Conservation (phyloP, 371 early-diverging fungal genomes). For the Cokeromyces recurvatus region DNA sequence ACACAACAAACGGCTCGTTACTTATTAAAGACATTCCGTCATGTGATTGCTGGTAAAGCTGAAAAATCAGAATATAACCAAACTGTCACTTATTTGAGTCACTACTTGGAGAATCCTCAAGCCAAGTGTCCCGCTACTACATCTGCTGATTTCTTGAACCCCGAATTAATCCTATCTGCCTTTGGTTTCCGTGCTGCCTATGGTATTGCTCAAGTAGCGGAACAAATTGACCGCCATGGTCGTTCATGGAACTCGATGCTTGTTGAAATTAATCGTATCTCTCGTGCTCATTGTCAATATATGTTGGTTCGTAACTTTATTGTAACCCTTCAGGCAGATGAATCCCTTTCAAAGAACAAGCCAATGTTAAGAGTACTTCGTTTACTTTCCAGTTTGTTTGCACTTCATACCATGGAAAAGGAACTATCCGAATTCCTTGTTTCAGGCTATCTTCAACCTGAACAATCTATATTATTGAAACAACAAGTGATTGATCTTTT, state of each 20-base stretch:
- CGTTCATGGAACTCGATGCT: conserved; percentile 66
- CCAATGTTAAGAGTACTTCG: conserved; percentile 33
- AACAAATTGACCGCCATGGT: conserved; percentile 49
- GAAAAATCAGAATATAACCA: conserved; percentile 45
- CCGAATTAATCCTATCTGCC: conserved; percentile 56
- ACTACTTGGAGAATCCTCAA: conserved; percentile 45
- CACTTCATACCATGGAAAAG: conserved; percentile 61
- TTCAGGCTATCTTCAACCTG: conserved; percentile 42
- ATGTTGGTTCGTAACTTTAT: conserved; percentile 56
- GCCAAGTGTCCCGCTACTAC: conserved; percentile 48
- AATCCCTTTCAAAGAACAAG: conserved; percentile 16
- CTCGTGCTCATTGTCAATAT: conserved; percentile 65
- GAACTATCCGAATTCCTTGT: conserved; percentile 63
- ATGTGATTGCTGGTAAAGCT: conserved; percentile 48
- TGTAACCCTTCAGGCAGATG: conserved; percentile 39
- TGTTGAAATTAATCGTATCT: conserved; percentile 58
- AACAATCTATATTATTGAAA: conserved; percentile 50
- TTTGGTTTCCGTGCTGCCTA: conserved; percentile 67
- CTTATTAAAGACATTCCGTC: conserved; percentile 54
- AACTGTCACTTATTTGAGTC: conserved; percentile 47
- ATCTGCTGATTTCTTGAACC: conserved; percentile 51
- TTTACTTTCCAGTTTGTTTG: conserved; percentile 44
- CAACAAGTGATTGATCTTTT: conserved; percentile 45
- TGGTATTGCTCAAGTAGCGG: conserved; percentile 48
- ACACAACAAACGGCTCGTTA: conserved; percentile 73